Base-by-base conservation (phyloP, 352 stramenopile species). In the Phytophthora vignae region DNA sequence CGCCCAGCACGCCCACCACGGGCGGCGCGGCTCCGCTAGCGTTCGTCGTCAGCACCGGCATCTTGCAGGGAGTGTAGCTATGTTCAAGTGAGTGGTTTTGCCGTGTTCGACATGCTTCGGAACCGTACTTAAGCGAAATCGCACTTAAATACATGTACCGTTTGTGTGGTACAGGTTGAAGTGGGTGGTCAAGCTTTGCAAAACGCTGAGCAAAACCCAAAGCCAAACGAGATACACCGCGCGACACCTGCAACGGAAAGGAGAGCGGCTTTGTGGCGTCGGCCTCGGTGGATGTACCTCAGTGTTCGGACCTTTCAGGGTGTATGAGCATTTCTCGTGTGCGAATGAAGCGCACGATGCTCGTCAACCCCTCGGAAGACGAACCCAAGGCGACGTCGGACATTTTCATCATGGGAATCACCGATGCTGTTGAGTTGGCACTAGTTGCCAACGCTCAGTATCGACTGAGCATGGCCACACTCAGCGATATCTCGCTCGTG, bases 1-100 rank as follows among this genome's bases (percentile, higher is more conserved):
- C 98, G 60, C 98, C 98, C 22, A 99, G 82, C 40, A 98, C 88
- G 60, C 95, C 93, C 57, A 98, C 85, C 17, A 92, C 84, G 48
- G 88, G 86, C 57, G 78, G 82, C 46, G 78, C 75, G n/a, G 64
- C 25, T 48, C 78, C 81, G 3, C n/a, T 68, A 57, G 60, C 33
- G 27, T 64, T 69, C 9, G 73, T 90, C 33, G 75, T 79, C 3
- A 93, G 69, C 59, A 93, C 81, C 1, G 82, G 73, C 83, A 93
- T 91, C 4, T 11, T 40, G 10, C 8, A 15, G 10, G 33, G 33
- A 40, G 33, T 40, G 33, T 31, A 31, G 27, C 22, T 25, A 25
- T 25, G 22, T 25, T 25, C 22, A 25, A 25, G 27, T 7, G 27
- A 31, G 3, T 31, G 27, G 27, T 31, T 31, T 31, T 31, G 27